Percentiles rank a stretch among this genome's conserved stretches.
Conservation (phyloP, 2,329 filamentous ascomycete genomes). For the Rhytidhysteron rufulum region DNA sequence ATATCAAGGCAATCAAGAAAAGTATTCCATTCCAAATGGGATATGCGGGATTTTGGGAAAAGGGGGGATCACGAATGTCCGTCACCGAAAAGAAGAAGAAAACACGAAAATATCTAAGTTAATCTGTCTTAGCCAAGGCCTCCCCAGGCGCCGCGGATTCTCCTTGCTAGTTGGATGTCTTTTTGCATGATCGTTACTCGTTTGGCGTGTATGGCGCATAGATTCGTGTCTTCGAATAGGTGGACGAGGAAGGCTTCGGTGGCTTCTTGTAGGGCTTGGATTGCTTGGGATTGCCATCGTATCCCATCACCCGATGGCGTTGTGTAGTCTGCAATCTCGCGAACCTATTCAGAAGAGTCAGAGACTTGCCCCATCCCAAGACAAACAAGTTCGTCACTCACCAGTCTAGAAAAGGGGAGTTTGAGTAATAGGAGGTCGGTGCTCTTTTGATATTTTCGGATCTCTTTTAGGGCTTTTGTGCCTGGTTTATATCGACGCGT, state of each 20-base stretch:
- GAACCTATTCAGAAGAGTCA: slow-evolving; percentile 47
- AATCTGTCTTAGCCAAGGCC: slow-evolving; percentile 27
- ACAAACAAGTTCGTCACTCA: slow-evolving; percentile 19
- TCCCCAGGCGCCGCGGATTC: slow-evolving; percentile 74
- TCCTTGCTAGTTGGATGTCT: slow-evolving; percentile 94
- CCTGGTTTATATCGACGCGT: slow-evolving; percentile 48
- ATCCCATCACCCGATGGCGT: slow-evolving; percentile 68
- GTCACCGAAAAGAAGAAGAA: too few relatives aligned
- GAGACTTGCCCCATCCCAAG: too few relatives aligned
- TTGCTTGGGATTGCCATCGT: slow-evolving; percentile 97
- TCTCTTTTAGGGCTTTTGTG: slow-evolving; percentile 97
- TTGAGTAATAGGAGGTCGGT: slow-evolving; percentile 96
- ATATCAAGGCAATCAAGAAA: too few relatives aligned
- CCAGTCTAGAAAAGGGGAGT: slow-evolving; percentile 95
- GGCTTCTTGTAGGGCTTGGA: slow-evolving; percentile 95
- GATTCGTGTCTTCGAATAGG: slow-evolving; percentile 96
- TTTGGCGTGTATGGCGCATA: slow-evolving; percentile 98
- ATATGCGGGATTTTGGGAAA: too few relatives aligned
- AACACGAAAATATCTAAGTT: too few relatives aligned
- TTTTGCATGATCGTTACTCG: slow-evolving; percentile 97
- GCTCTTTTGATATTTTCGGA: slow-evolving; percentile 95
- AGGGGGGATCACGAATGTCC: too few relatives aligned
- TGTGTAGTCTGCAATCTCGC: slow-evolving; percentile 94
- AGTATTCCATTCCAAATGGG: too few relatives aligned
- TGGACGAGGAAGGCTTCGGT: slow-evolving; percentile 98